Evolutionary conservation across 192 early-diverging fungal genomes (phyloP).

Genomic region (Podila verticillata): DNA sequence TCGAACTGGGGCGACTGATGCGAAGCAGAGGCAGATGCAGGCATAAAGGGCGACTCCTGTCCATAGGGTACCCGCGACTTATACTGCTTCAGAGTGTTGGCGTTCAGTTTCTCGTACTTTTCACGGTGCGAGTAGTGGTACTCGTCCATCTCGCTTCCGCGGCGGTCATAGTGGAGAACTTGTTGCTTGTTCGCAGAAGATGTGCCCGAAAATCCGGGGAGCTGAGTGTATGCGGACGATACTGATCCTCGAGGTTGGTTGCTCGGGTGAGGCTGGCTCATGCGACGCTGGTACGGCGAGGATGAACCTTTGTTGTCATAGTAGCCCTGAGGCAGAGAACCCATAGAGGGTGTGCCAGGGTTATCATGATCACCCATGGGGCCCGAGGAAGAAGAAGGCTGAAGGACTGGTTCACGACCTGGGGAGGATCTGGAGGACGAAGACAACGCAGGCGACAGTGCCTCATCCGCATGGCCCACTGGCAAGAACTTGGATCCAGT

Average conservation of each 20-base stretch:
- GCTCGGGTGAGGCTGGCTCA: slow-evolving; percentile 37
- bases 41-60: slow-evolving; percentile 2
- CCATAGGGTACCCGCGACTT: slow-evolving; percentile 1
- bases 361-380: background rate
- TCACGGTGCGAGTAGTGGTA: slow-evolving; percentile 37
- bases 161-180: slow-evolving; percentile 37
- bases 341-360: slow-evolving; percentile 1
- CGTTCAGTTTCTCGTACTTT: slow-evolving; percentile 44
- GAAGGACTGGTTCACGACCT: slow-evolving; percentile 25
- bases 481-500: slow-evolving; percentile 15
- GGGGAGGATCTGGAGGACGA: slow-evolving; percentile 40
- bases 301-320: slow-evolving; percentile 12
- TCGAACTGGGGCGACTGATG: background rate
- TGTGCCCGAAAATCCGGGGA: background rate
- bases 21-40: background rate
- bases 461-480: slow-evolving; percentile 4
- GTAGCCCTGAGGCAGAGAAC: background rate
- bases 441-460: slow-evolving; percentile 25
- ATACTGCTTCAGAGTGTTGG: slow-evolving; percentile 17
- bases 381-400: background rate
- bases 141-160: slow-evolving; percentile 36
- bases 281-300: slow-evolving; percentile 22
- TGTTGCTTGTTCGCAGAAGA: slow-evolving; percentile 20
- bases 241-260: slow-evolving; percentile 4
- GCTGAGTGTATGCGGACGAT: background rate